Evolutionary conservation across 176 grass and related monocot species (phyloP).

Genomic region (Musa beccarii): DNA sequence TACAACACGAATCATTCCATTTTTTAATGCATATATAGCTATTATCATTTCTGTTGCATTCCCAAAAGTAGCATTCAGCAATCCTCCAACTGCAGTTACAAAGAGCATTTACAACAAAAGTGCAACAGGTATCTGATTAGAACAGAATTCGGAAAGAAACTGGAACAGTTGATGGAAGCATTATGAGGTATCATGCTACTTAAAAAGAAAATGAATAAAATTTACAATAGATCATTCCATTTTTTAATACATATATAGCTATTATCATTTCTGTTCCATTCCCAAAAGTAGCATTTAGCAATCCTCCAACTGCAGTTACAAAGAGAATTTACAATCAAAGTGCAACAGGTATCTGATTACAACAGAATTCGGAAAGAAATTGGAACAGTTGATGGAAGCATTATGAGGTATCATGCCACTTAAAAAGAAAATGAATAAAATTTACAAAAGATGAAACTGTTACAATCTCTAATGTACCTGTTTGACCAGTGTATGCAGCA

Average conservation of each 20-base stretch:
- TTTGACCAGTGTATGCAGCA: slow-evolving; percentile 82
- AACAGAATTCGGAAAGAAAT: neutral
- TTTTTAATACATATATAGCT: slow-evolving; percentile 42
- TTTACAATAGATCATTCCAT: neutral
- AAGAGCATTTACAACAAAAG: neutral
- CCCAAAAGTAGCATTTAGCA: slow-evolving; percentile 91
- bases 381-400: neutral
- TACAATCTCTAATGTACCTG: slow-evolving; percentile 37
- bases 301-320: slow-evolving; percentile 66
- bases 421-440: slow-evolving; percentile 2
- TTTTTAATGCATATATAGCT: slow-evolving; percentile 85
- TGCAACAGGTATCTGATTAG: neutral
- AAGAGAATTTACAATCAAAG: slow-evolving; percentile 2
- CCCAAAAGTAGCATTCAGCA: slow-evolving; percentile 91
- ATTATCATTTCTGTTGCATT: slow-evolving; percentile 99
- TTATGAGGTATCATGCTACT: neutral
- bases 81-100: slow-evolving; percentile 66
- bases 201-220: slow-evolving; percentile 2
- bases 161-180: neutral
- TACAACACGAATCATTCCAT: slow-evolving; percentile 93
- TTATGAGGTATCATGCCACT: neutral
- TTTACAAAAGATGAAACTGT: neutral
- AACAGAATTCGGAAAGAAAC: neutral
- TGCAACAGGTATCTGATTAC: neutral
- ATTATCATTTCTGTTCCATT: slow-evolving; percentile 99